Evolutionary conservation across 2,329 filamentous ascomycete species (phyloP).

Genomic region (Mollisia scopiformis): DNA sequence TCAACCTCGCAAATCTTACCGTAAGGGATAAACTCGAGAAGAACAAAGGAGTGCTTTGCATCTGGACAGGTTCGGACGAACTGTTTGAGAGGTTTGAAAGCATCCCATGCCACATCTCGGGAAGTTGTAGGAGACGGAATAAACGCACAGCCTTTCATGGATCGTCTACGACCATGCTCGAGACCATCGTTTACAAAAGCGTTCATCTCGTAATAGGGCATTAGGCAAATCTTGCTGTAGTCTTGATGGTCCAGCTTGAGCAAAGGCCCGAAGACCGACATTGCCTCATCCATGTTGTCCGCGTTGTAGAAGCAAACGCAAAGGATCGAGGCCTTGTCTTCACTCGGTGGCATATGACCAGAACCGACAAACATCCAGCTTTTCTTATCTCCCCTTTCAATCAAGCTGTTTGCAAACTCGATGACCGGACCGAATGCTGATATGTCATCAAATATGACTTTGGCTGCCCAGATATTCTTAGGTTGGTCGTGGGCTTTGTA

Average conservation of each 20-base stretch:
- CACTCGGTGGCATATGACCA: background rate
- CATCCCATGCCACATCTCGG: constrained; percentile 26
- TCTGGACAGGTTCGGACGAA: constrained; percentile 31
- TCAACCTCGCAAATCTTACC: constrained; percentile 23
- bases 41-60: constrained; percentile 23
- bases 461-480: background rate
- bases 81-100: constrained; percentile 33
- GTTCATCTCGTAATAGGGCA: constrained; percentile 41
- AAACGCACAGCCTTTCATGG: constrained; percentile 41
- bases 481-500: constrained; percentile 9
- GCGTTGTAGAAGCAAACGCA: background rate
- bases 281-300: constrained; percentile 32
- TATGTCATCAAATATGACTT: constrained; percentile 29
- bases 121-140: constrained; percentile 35
- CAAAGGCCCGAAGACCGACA: constrained; percentile 32
- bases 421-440: background rate
- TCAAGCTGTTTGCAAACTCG: background rate
- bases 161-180: constrained; percentile 40
- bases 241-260: constrained; percentile 33
- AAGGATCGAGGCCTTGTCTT: background rate
- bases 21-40: constrained; percentile 27
- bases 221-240: constrained; percentile 26
- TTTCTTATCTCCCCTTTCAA: background rate
- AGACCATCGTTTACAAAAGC: constrained; percentile 34
- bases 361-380: background rate